phyloP scores from a whole-genome alignment of 805 yeast species.

The Ogataea neopini region DNA sequence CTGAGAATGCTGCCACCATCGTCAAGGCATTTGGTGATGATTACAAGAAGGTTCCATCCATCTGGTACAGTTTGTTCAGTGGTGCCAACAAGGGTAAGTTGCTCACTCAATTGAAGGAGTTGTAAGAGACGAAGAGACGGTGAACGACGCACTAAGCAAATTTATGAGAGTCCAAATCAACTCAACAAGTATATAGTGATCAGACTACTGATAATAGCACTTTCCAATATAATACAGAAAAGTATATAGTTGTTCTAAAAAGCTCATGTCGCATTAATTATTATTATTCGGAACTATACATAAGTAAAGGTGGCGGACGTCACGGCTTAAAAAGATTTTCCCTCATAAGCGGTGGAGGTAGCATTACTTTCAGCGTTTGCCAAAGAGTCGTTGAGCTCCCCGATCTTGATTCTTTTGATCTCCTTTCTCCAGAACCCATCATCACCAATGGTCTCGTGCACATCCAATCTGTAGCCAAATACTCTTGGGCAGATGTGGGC shows the following conservation, averaged over 20 bases:
- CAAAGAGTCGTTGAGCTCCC: not conserved
- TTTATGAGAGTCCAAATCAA: no score
- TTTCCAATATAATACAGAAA: no score
- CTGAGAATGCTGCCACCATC: conserved; percentile 38
- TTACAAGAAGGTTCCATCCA: conserved; percentile 45
- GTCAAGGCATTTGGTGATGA: conserved; percentile 43
- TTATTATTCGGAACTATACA: not conserved
- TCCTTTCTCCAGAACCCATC: conserved; percentile 76
- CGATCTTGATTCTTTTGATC: conserved; percentile 28
- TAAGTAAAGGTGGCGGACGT: no score
- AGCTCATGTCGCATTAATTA: not conserved
- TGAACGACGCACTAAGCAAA: no score
- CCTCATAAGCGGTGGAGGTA: not conserved
- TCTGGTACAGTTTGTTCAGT: conserved; percentile 48
- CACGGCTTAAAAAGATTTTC: not conserved
- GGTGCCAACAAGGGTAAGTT: conserved; percentile 53
- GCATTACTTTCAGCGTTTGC: not conserved
- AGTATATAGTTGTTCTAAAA: no score
- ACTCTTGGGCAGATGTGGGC: conserved; percentile 54
- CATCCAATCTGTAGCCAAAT: conserved; percentile 52
- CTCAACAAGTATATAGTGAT: no score
- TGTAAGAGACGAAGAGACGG: no score
- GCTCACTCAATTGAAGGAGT: conserved; percentile 41
- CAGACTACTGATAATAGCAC: no score
- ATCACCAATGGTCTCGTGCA: conserved; percentile 49